Percentiles rank a stretch among this genome's conserved stretches.
These are phyloP conservation scores for Tolypocladium tropicale DNA, from an alignment of 2,329 filamentous ascomycete species.

Conservation along the genomic window DNA sequence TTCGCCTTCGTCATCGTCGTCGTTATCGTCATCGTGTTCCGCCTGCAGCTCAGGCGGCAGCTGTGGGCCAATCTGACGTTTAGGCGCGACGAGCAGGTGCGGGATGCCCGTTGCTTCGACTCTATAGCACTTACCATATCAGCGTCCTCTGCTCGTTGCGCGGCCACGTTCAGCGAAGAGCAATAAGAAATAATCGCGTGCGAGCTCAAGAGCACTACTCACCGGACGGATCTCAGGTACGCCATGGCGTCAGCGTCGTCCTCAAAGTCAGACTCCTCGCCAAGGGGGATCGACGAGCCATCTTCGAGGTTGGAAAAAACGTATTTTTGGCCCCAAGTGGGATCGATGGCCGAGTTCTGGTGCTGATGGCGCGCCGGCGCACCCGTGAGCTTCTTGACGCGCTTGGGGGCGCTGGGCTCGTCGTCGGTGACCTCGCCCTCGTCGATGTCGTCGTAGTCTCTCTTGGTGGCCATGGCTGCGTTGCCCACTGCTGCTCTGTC, in stretches of 20 bases:
- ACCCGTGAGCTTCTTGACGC: constrained; percentile 11
- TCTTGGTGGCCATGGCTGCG: constrained; percentile 23
- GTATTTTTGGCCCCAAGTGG: constrained; percentile 60
- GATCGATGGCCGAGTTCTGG: constrained; percentile 41
- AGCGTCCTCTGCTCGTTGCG: constrained; percentile 20
- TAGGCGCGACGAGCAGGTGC: constrained; percentile 56
- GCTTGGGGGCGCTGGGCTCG: constrained; percentile 14
- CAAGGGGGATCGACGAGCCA: constrained; percentile 30
- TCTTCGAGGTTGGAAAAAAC: constrained; percentile 57
- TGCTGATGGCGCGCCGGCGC: constrained; percentile 28
- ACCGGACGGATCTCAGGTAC: constrained; percentile 64
- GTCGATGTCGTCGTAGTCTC: constrained; percentile 20
- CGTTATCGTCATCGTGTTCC: constrained; percentile 15
- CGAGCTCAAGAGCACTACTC: constrained; percentile 19
- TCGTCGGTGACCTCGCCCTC: constrained; percentile 15
- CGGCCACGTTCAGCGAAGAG: neutral
- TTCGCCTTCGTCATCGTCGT: too few relatives aligned
- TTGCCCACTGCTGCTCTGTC: neutral
- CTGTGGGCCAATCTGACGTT: constrained; percentile 40
- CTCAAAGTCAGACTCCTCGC: constrained; percentile 56
- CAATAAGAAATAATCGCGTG: neutral
- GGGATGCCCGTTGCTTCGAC: constrained; percentile 67
- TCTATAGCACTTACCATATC: constrained; percentile 48
- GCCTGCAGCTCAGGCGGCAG: constrained; percentile 27
- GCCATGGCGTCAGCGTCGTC: constrained; percentile 57